phyloP scores from a whole-genome alignment of 2,329 filamentous ascomycete species.

The Emmonsia crescens region DNA sequence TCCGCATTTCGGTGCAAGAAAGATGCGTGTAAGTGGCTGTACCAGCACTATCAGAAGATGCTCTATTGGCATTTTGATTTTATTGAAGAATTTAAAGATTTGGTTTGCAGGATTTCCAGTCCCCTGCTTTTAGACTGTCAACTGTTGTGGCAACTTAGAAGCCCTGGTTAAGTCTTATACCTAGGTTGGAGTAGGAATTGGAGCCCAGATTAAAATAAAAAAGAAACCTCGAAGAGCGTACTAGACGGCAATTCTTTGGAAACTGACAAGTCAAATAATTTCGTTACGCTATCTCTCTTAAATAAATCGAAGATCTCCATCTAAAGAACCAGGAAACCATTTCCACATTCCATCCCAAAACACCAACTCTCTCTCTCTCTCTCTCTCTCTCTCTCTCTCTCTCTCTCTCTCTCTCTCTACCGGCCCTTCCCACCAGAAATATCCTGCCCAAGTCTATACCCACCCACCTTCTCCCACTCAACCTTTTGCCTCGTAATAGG shows the following conservation, averaged over 20 bases:
- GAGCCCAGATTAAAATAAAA: not conserved
- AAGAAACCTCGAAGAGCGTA: not conserved
- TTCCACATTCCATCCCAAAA: not conserved
- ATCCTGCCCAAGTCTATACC: conserved; percentile 75
- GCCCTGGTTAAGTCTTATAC: too few relatives aligned
- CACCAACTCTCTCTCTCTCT: not conserved
- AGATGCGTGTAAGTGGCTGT: too few relatives aligned
- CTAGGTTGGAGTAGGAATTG: not conserved
- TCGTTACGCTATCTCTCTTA: not conserved
- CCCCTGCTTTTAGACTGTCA: too few relatives aligned
- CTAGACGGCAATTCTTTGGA: not conserved
- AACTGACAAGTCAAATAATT: not conserved
- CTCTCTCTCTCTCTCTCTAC: conserved; percentile 10
- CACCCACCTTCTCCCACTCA: conserved; percentile 96
- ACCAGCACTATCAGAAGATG: too few relatives aligned
- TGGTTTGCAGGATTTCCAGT: too few relatives aligned
- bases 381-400: not conserved
- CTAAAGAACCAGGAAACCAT: not conserved
- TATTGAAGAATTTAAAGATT: too few relatives aligned
- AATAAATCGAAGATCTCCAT: not conserved
- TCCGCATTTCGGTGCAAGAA: not conserved
- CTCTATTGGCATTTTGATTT: too few relatives aligned
- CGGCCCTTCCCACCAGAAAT: conserved; percentile 56
- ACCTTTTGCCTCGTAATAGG: conserved; percentile 97
- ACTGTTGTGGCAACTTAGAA: too few relatives aligned